A percentile compares a stretch with the other conserved stretches of the same genome.
Evolutionary conservation across 1,284 basidiomycete genomes (phyloP).

Genomic region (Trametes hirsuta): DNA sequence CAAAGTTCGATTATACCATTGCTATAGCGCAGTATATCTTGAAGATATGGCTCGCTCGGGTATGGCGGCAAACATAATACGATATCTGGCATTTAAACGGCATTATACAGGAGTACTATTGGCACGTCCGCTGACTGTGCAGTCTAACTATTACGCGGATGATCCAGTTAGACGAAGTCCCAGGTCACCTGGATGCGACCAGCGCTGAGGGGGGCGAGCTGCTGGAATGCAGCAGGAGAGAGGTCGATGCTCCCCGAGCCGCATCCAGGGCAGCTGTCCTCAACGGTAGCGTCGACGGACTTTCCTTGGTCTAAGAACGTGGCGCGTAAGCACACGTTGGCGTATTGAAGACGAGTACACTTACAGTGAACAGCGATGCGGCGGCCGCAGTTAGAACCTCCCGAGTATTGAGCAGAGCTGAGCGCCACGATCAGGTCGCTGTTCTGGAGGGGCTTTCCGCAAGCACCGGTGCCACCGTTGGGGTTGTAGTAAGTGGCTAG

Average conservation of each 20-base stretch:
- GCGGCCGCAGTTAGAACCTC: conserved; percentile 16
- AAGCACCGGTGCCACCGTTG: conserved; percentile 3
- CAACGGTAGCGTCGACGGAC: conserved; percentile 9
- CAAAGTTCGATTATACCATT: too few relatives aligned
- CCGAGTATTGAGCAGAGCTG: conserved; percentile 11
- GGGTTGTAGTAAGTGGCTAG: not conserved
- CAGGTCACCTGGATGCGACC: conserved; percentile 12
- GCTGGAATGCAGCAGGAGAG: conserved; percentile 6
- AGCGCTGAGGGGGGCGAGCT: conserved; percentile 1
- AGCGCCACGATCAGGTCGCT: conserved; percentile 20
- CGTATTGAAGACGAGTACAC: not conserved
- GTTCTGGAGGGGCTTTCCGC: not conserved
- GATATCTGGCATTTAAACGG: too few relatives aligned
- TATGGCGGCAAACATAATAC: too few relatives aligned
- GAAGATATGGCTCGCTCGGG: too few relatives aligned
- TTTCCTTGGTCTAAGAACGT: conserved; percentile 3
- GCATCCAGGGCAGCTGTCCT: conserved; percentile 12
- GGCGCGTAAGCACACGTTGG: not conserved
- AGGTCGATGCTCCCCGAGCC: conserved; percentile 8
- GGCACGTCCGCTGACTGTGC: too few relatives aligned
- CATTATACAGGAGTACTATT: too few relatives aligned
- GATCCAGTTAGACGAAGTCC: not conserved
- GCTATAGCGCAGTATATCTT: too few relatives aligned
- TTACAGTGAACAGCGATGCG: conserved; percentile 4
- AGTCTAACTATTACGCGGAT: not conserved